These are phyloP conservation scores for Rhypophila decipiens DNA, from an alignment of 495 filamentous ascomycete genomes.

Conservation along the genomic window DNA sequence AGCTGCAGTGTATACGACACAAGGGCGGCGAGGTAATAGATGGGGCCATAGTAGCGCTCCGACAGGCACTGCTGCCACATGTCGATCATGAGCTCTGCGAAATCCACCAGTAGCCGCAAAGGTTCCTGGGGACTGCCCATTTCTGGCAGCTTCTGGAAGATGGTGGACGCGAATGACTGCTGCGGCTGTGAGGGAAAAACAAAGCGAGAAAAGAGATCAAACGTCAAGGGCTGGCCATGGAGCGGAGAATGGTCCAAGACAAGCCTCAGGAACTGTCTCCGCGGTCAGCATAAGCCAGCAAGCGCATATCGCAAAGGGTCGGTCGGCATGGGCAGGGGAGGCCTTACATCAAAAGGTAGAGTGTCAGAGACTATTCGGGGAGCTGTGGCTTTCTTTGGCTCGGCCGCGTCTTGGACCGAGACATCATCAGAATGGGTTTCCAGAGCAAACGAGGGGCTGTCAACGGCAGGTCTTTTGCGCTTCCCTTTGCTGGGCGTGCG, in stretches of 20 bases:
- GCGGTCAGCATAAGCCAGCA: constrained; percentile 8
- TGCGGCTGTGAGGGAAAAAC: constrained; percentile 32
- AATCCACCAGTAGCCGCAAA: constrained; percentile 34
- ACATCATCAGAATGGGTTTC: constrained; percentile 32
- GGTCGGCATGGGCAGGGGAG: background rate
- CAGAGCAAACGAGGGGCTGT: constrained; percentile 43
- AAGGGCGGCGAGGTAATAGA: constrained; percentile 36
- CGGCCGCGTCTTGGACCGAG: background rate
- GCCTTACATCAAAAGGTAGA: constrained; percentile 31
- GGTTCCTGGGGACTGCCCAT: constrained; percentile 30
- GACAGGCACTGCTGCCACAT: constrained; percentile 39
- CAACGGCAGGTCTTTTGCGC: constrained; percentile 43
- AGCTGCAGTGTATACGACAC: constrained; percentile 32
- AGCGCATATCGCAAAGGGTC: background rate
- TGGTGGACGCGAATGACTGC: constrained; percentile 35
- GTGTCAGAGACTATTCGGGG: constrained; percentile 2
- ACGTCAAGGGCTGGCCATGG: constrained; percentile 29
- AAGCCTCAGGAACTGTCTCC: constrained; percentile 32
- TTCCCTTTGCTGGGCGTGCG: constrained; percentile 45
- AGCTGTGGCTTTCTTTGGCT: background rate
- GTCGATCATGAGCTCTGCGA: constrained; percentile 35
- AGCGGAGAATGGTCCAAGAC: constrained; percentile 36
- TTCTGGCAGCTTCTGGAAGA: constrained; percentile 36
- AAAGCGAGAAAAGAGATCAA: constrained; percentile 38
- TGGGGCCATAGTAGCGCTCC: constrained; percentile 35